These are phyloP conservation scores for Mucor velutinosus DNA, from an alignment of 371 early-diverging fungal species.

Conservation along the genomic window DNA sequence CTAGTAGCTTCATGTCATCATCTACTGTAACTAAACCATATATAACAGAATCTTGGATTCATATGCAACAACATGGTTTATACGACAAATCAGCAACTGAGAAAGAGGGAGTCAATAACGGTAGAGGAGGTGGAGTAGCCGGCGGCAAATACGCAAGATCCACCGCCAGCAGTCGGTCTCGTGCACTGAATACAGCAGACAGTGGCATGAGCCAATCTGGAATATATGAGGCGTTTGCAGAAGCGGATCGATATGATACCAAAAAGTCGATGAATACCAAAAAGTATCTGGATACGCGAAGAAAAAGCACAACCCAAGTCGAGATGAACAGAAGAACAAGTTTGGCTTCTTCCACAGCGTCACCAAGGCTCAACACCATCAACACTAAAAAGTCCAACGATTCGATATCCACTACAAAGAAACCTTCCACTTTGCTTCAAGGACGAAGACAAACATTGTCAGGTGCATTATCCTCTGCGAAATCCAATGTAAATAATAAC, in stretches of 20 bases:
- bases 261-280: conserved; percentile 18
- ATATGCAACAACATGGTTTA: conserved; percentile 45
- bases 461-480: conserved; percentile 6
- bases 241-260: conserved; percentile 19
- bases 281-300: conserved; percentile 12
- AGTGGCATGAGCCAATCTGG: conserved; percentile 33
- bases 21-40: conserved; percentile 45
- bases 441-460: conserved; percentile 19
- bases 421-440: not conserved
- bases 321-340: not conserved
- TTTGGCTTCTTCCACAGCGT: not conserved
- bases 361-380: not conserved
- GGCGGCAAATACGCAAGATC: conserved; percentile 13
- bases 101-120: conserved; percentile 4
- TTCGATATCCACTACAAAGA: not conserved
- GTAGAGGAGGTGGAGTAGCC: not conserved
- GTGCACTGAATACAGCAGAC: conserved; percentile 14
- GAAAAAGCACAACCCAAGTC: conserved; percentile 24
- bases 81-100: conserved; percentile 15
- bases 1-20: conserved; percentile 40
- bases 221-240: conserved; percentile 35
- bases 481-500: not conserved
- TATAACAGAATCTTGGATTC: conserved; percentile 45
- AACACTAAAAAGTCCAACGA: conserved; percentile 1
- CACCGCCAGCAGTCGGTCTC: conserved; percentile 20